These are phyloP conservation scores for Thelephora terrestris DNA, from an alignment of 1,284 basidiomycete species.

Conservation along the genomic window DNA sequence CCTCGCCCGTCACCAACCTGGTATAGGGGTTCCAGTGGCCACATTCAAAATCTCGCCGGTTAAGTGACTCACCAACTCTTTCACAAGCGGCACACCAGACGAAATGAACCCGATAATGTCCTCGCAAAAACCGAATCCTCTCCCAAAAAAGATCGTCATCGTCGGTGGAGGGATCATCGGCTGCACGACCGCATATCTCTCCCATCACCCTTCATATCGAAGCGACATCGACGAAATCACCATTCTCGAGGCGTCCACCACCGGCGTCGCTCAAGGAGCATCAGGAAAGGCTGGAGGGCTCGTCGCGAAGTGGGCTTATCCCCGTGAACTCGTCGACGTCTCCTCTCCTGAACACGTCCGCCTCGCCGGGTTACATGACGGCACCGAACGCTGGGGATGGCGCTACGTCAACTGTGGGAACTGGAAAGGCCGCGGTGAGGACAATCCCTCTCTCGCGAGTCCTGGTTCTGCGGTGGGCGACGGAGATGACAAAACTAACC, in stretches of 20 bases:
- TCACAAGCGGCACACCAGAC: too few species aligned
- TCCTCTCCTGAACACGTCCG: conserved; percentile 76
- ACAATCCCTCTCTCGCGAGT: conserved; percentile 5
- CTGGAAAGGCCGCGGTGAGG: conserved; percentile 54
- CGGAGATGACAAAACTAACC: conserved; percentile 31
- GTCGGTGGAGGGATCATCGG: conserved; percentile 73
- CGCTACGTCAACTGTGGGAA: conserved; percentile 52
- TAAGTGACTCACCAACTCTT: too few species aligned
- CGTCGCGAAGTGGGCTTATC: conserved; percentile 77
- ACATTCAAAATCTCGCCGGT: too few species aligned
- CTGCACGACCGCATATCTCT: conserved; percentile 73
- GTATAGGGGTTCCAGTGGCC: too few species aligned
- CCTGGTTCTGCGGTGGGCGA: conserved; percentile 19
- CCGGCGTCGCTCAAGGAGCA: conserved; percentile 63
- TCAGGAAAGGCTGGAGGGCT: conserved; percentile 90
- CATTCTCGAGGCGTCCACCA: conserved; percentile 67
- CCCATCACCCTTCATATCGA: conserved; percentile 42
- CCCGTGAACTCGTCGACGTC: conserved; percentile 65
- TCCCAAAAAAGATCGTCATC: conserved; percentile 27
- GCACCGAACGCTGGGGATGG: conserved; percentile 77
- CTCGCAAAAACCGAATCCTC: neutral
- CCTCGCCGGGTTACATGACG: conserved; percentile 67
- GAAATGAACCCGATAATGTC: too few species aligned
- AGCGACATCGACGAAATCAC: conserved; percentile 39
- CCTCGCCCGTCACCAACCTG: too few species aligned